Evolutionary conservation across 345 rosid species (phyloP), one percentile per base, ranked within the genome.

Genomic region (Sonneratia alba): DNA sequence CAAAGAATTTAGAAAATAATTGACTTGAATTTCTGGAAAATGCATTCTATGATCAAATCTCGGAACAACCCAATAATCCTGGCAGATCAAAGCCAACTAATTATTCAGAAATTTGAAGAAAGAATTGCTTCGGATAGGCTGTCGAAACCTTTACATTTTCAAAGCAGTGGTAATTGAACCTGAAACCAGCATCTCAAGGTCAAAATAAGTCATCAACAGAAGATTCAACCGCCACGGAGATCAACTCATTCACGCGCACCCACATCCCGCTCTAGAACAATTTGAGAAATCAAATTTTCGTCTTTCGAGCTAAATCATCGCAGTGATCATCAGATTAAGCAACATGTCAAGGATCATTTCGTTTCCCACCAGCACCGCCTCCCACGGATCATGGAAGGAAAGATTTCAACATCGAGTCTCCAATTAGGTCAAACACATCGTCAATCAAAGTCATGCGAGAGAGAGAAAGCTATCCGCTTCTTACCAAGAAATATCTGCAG

Each of bases 401-500:
- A 47, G 51, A 47, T 47, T 47, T 47, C 51, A 14, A 9, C 7
- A 21, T 59, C 34, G 67, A 63, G 67, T 36, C 67, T 63, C 16
- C 68, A 11, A 36, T 66, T 11, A 34, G 19, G 18, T 66, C 36
- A 27, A 27, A 24, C 15, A 3, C 38, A 63, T 36, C 38, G n/a
- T 36, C 45, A 22, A 66, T 36, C 68, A 36, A 32, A 66, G n/a
- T 3, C 45, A 15, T 7, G 45, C 22, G 16, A 71, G 67, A 61
- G 43, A 7, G 43, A 59, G 66, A 18, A 67, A 74, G 43, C 70
- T 73, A 76, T 79, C 57, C 70, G 43, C 5, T 24, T 19, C 48
- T 2, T 1, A 40, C 43, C 43, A 40, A 40, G 45, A 36, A 36
- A 3, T 21, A 24, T 15, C 24, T 55, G 22, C 7, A 16, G 4